Evolutionary conservation across 495 filamentous ascomycete genomes (phyloP), one percentile per base, ranked within the genome.

Genomic region (Aspergillus carlsbadensis): DNA sequence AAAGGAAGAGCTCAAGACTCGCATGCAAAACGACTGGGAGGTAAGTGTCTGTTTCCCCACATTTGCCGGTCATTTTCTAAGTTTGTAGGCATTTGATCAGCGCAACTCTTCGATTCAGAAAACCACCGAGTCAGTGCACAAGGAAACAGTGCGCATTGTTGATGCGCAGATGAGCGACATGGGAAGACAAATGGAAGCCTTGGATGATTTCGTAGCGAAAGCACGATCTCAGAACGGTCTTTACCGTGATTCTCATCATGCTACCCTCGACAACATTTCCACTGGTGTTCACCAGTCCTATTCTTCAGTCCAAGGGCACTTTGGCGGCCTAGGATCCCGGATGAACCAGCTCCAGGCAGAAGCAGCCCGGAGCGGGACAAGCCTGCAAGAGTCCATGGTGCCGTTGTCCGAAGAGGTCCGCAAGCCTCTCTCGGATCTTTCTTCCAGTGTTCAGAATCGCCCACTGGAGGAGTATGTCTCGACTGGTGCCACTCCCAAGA

Each of bases 131-230:
- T 89, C 90, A 0, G 91, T 98, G 10, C 91, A 98, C 57, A 87
- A 89, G n/a, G 87, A 96, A 70, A 96, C 92, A 0, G 84, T 96
- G 17, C 85, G 85, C 1, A 94, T 96, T 61, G 93, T 97, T 10
- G 88, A 92, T 65, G 87, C 86, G 22, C 95, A 98, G 69, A 88
- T 96, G 74, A 80, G 79, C 36, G 87, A 95, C 54, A 87, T 98
- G 73, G 86, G 88, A 54, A 78, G 77, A 7, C 91, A 98, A 71
- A 93, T 98, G 84, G 81, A 81, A 59, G 87, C 89, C 6, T 79
- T 98, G 6, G 94, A 96, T 70, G 89, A 91, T 56, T 96, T 96
- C 59, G 90, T 97, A 33, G 78, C 88, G 24, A 88, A 89, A 41
- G 91, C 95, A 13, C 84, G 87, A 52, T 87, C 82, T 6, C 87